Conservation (phyloP, 202 grass and related monocot genomes). For the Cymbopogon flexuosus region DNA sequence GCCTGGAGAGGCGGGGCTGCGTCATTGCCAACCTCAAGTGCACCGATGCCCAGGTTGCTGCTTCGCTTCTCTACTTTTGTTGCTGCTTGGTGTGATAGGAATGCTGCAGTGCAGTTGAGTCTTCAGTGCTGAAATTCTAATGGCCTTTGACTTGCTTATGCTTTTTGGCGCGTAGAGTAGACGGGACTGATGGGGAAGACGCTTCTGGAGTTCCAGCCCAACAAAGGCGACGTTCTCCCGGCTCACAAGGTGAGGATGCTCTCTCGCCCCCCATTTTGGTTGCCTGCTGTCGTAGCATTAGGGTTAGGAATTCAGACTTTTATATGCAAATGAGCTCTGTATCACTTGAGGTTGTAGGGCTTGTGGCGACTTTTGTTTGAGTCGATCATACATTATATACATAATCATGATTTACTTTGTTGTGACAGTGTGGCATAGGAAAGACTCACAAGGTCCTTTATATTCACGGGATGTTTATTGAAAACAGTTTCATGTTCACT, state of each 20-base stretch:
- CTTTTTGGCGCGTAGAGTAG: conserved; percentile 47
- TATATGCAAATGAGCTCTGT: background rate
- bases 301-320: background rate
- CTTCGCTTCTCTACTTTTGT: background rate
- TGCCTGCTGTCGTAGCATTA: background rate
- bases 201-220: conserved; percentile 87
- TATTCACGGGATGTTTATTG: background rate
- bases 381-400: background rate
- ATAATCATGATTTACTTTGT: background rate
- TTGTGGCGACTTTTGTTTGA: background rate
- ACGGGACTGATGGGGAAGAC: conserved; percentile 88
- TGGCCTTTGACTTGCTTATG: background rate
- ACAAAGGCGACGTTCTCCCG: conserved; percentile 83
- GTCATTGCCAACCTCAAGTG: conserved; percentile 88
- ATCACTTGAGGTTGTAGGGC: background rate
- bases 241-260: conserved; percentile 63
- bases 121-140: conserved; percentile 7
- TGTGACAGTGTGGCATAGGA: background rate
- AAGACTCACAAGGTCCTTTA: background rate
- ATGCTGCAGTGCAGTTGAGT: background rate
- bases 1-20: conserved; percentile 63
- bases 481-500: conserved; percentile 15
- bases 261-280: background rate
- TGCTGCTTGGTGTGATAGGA: background rate
- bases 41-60: conserved; percentile 68